Evolutionary conservation across 805 yeast species (phyloP).

Genomic region (Ascoidea asiatica): DNA sequence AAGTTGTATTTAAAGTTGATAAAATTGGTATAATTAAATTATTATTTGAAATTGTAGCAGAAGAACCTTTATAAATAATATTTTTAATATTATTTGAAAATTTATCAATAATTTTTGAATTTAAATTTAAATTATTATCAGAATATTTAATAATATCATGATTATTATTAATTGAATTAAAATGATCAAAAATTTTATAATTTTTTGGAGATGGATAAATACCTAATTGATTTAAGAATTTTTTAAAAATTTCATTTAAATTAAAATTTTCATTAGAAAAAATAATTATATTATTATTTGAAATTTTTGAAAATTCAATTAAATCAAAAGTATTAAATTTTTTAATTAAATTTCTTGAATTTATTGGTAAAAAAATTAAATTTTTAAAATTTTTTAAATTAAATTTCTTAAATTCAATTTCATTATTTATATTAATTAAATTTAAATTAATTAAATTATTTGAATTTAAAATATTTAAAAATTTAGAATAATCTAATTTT

Average conservation of each 20-base stretch:
- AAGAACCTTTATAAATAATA: slow-evolving; percentile 36
- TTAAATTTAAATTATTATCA: slow-evolving; percentile 10
- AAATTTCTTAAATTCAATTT: slow-evolving; percentile 7
- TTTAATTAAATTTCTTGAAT: slow-evolving; percentile 28
- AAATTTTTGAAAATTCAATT: slow-evolving; percentile 39
- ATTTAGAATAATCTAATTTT: slow-evolving; percentile 13
- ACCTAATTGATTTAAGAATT: slow-evolving; percentile 68
- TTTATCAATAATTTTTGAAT: slow-evolving; percentile 5
- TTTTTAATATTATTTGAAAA: slow-evolving; percentile 11
- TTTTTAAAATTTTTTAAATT: slow-evolving; percentile 29
- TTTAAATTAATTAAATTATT: slow-evolving; percentile 12
- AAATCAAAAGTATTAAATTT: slow-evolving; percentile 33
- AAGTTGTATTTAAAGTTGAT: slow-evolving; percentile 51
- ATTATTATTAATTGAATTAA: slow-evolving; percentile 21
- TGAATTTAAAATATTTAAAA: slow-evolving; percentile 12
- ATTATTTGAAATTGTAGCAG: slow-evolving; percentile 59
- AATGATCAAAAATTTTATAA: slow-evolving; percentile 52
- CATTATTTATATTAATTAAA: slow-evolving; percentile 14
- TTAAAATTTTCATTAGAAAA: slow-evolving; percentile 39
- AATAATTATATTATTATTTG: slow-evolving; percentile 66
- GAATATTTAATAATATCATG: slow-evolving; percentile 13
- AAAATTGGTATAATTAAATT: slow-evolving; percentile 60
- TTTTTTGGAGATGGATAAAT: slow-evolving; percentile 73
- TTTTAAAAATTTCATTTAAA: slow-evolving; percentile 47
- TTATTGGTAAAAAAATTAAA: slow-evolving; percentile 45